Base-by-base conservation (phyloP, 1,284 basidiomycete species). In the Microbotryomycetes sp. region DNA sequence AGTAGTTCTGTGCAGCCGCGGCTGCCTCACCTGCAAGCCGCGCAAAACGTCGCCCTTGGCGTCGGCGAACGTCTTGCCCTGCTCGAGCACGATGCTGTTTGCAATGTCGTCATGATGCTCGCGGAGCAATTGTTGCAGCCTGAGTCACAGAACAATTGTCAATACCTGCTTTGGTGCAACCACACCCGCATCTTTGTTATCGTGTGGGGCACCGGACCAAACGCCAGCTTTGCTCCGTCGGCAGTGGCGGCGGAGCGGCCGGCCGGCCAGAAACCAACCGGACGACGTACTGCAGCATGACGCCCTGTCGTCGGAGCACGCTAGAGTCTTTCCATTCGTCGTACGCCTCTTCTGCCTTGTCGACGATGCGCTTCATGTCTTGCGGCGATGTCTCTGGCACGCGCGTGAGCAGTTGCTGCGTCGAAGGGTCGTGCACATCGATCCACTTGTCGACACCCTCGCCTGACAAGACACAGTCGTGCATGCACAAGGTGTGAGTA, bases 1-100 rank as follows among this genome's bases (percentile, higher is more conserved):
- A 46, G 51, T 13, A 57, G 47, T 26, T 3, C 45, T 15, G 4
- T 6, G 29, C 18, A 18, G 26, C 18, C 4, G 29, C 13, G 45
- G 47, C n/a, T 23, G 31, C 3, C 59, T 54, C 35, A 58, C 54
- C 70, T 76, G 75, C 45, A 97, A 79, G 54, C 93, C 93, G 48
- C 94, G 88, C 13, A 92, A 83, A 45, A 98, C 83, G 75, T 98
- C 94, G 0, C 93, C 93, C 67, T 91, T 89, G 1, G 93, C 93
- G 78, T 97, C 93, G 82, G 75, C 66, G 54, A 75, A 75, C 0
- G 76, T 77, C 68, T 74, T 74, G 50, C 72, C 73, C 60, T 76
- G 73, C 59, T 74, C 73, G 54, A 74, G 70, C 3, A 73, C 69
- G 45, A 63, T 65, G 15, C 65, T 67, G 2, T 69, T 60, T 27